phyloP scores from a whole-genome alignment of 2,329 filamentous ascomycete species.

The Tolypocladium ophioglossoides region DNA sequence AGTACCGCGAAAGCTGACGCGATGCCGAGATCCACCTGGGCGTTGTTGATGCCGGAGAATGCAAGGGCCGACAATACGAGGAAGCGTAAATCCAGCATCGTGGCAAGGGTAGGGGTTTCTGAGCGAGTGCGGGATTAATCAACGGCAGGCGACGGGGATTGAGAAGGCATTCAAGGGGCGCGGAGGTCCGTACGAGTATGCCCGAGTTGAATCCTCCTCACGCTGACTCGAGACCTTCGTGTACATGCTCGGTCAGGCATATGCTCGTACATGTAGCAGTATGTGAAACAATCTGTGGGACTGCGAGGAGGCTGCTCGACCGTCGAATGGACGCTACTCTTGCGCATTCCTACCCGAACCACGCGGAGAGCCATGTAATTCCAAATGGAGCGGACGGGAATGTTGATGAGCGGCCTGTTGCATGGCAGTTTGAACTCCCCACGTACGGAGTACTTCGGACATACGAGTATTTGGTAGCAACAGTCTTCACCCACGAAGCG shows the following conservation, averaged over 20 bases:
- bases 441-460: no score
- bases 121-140: not conserved
- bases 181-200: not conserved
- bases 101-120: not conserved
- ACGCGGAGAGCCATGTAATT: not conserved
- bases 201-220: not conserved
- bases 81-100: not conserved
- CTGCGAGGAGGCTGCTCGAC: not conserved
- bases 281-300: not conserved
- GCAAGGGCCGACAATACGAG: not conserved
- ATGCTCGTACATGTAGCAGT: not conserved
- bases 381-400: not conserved
- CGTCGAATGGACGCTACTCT: not conserved
- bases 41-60: not conserved
- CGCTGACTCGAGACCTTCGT: not conserved
- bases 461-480: no score
- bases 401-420: not conserved
- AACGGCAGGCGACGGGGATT: not conserved
- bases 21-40: not conserved
- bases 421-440: not conserved
- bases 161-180: not conserved
- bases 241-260: not conserved
- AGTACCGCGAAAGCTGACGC: not conserved
- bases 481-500: not conserved
- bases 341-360: not conserved